Conservation (phyloP, 2,329 filamentous ascomycete genomes). For the Annulohypoxylon truncatum region DNA sequence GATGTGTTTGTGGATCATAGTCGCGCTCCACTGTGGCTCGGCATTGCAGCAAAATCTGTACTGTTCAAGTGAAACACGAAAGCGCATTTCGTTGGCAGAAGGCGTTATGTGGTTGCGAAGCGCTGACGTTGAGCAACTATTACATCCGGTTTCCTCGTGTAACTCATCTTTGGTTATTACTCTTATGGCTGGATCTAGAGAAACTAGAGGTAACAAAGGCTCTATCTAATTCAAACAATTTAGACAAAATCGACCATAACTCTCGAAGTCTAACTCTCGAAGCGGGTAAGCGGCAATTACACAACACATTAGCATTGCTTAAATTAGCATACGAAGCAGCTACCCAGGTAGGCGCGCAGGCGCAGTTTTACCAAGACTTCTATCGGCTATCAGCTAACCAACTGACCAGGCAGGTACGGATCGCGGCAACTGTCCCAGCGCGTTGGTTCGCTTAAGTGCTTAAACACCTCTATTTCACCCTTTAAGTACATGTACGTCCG, state of each 20-base stretch:
- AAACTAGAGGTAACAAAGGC: background rate
- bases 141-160: conserved; percentile 15
- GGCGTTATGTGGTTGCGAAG: conserved; percentile 6
- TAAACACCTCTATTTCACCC: background rate
- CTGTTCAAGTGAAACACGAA: conserved; percentile 27
- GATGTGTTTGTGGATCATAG: conserved; percentile 28
- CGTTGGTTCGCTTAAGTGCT: conserved; percentile 33
- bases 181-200: background rate
- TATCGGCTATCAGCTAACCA: conserved; percentile 8
- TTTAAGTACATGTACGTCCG: background rate
- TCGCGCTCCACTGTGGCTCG: conserved; percentile 35
- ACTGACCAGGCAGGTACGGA: conserved; percentile 6
- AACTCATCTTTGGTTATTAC: background rate
- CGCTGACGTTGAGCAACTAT: conserved; percentile 23
- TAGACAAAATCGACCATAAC: background rate
- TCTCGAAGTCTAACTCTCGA: background rate
- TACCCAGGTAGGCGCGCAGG: conserved; percentile 3
- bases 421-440: conserved; percentile 31
- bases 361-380: conserved; percentile 24
- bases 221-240: background rate
- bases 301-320: conserved; percentile 4
- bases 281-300: conserved; percentile 30
- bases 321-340: conserved; percentile 17
- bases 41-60: conserved; percentile 22
- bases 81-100: conserved; percentile 17